These are phyloP conservation scores for Dryadomyces quercus-mongolicae DNA, from an alignment of 2,329 filamentous ascomycete species.

Conservation along the genomic window DNA sequence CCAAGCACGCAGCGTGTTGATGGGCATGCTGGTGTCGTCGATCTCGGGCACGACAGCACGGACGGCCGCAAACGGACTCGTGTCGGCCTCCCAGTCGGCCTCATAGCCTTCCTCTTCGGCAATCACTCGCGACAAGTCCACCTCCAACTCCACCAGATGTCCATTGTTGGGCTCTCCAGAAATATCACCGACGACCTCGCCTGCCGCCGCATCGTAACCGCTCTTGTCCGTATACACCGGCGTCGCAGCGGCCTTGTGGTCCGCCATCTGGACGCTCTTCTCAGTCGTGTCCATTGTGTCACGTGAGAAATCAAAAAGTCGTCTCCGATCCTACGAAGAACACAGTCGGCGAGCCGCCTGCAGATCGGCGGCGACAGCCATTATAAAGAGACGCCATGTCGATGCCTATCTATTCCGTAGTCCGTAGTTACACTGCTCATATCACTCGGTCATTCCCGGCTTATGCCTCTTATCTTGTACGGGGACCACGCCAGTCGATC, in stretches of 20 bases:
- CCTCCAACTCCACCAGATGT: slow-evolving; percentile 20
- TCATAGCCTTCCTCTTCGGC: slow-evolving; percentile 12
- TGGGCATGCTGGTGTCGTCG: slow-evolving; percentile 20
- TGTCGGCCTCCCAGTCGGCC: slow-evolving; percentile 14
- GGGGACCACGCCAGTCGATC: no score
- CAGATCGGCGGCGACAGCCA: background rate
- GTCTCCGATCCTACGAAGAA: no score
- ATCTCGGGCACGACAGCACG: slow-evolving; percentile 21
- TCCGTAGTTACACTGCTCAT: no score
- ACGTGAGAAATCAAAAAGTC: background rate
- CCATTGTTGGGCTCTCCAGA: slow-evolving; percentile 10
- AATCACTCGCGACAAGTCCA: slow-evolving; percentile 18
- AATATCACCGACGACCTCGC: background rate
- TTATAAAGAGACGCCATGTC: background rate
- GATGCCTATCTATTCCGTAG: no score
- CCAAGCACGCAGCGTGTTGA: slow-evolving; percentile 34
- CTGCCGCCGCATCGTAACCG: background rate
- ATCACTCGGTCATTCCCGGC: no score
- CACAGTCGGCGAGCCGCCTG: background rate
- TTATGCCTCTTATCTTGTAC: no score
- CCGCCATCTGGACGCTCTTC: background rate
- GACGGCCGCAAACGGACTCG: slow-evolving; percentile 19
- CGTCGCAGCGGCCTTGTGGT: background rate
- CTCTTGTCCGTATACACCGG: background rate
- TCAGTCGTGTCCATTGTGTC: background rate